Percentiles rank a stretch among this genome's conserved stretches.
Conservation (phyloP, 371 early-diverging fungal genomes). For the Mucor lusitanicus region DNA sequence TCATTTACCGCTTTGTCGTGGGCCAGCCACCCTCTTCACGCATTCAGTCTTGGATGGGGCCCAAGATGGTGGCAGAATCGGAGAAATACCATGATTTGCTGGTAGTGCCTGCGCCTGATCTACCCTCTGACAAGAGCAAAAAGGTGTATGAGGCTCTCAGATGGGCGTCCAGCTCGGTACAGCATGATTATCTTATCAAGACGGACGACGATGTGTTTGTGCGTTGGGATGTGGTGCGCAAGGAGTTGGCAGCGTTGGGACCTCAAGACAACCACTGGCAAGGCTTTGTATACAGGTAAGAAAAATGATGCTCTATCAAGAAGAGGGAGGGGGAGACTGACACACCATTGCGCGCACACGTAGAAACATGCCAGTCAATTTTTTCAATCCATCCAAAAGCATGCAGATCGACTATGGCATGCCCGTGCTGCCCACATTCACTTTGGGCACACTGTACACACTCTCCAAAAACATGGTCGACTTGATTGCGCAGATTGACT, state of each 20-base stretch:
- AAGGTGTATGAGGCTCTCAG: slow-evolving; percentile 57
- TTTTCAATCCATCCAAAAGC: slow-evolving; percentile 17
- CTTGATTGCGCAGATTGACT: slow-evolving; percentile 30
- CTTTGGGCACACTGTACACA: slow-evolving; percentile 55
- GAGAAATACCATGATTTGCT: slow-evolving; percentile 51
- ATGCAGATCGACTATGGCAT: slow-evolving; percentile 41
- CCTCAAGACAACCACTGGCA: slow-evolving; percentile 51
- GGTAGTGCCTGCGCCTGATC: slow-evolving; percentile 60
- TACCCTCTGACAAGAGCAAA: slow-evolving; percentile 47
- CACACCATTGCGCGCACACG: no score
- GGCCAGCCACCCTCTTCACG: slow-evolving; percentile 56
- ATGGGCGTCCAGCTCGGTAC: slow-evolving; percentile 37
- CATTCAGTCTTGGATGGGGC: slow-evolving; percentile 40
- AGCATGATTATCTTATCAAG: slow-evolving; percentile 60
- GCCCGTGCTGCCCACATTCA: slow-evolving; percentile 60
- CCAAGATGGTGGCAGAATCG: slow-evolving; percentile 49
- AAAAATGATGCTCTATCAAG: no score
- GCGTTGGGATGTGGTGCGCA: slow-evolving; percentile 54
- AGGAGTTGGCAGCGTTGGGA: slow-evolving; percentile 41
- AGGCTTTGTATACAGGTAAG: slow-evolving; percentile 61
- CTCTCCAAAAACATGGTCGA: slow-evolving; percentile 57
- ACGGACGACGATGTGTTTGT: slow-evolving; percentile 67
- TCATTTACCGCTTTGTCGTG: slow-evolving; percentile 56
- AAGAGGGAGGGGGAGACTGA: no score
- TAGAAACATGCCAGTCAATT: slow-evolving; percentile 50